Conservation (phyloP, 306 rosid species). For the Sindora glabra region DNA sequence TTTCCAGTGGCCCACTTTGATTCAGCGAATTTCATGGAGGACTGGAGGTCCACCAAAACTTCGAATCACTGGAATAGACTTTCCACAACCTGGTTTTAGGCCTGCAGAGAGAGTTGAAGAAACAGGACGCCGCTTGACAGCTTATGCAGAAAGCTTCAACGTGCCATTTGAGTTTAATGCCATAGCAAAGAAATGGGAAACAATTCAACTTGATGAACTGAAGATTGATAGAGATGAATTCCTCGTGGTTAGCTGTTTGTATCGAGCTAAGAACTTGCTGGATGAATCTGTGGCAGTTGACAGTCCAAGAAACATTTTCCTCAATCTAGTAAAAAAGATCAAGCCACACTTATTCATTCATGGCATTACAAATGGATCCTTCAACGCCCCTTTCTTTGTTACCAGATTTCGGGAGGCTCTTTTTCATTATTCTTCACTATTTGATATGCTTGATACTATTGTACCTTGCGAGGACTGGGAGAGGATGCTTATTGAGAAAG, state of each 20-base stretch:
- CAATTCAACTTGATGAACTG: constrained; percentile 42
- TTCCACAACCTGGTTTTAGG: constrained; percentile 36
- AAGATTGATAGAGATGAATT: constrained; percentile 37
- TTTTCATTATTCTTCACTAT: constrained; percentile 47
- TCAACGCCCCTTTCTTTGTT: constrained; percentile 55
- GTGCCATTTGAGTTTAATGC: constrained; percentile 42
- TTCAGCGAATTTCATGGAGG: constrained; percentile 33
- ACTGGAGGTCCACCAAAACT: constrained; percentile 58
- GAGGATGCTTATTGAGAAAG: constrained; percentile 52
- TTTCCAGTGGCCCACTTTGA: constrained; percentile 68
- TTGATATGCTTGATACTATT: constrained; percentile 47
- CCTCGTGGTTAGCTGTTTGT: constrained; percentile 36
- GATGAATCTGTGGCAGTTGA: constrained; percentile 46
- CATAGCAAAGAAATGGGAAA: constrained; percentile 62
- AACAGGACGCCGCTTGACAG: constrained; percentile 26
- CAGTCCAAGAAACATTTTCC: constrained; percentile 56
- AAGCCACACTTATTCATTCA: constrained; percentile 43
- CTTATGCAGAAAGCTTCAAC: constrained; percentile 46
- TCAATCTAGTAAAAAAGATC: constrained; percentile 33
- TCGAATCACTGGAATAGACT: constrained; percentile 65
- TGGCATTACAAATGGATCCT: constrained; percentile 32
- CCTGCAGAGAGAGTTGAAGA: constrained; percentile 38
- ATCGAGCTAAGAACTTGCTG: constrained; percentile 40
- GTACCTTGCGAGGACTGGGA: constrained; percentile 25
- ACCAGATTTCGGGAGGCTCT: constrained; percentile 65